Percentiles rank a stretch among this genome's conserved stretches.
phyloP scores from a whole-genome alignment of 2,329 filamentous ascomycete genomes.

The Cladosporium sp. region DNA sequence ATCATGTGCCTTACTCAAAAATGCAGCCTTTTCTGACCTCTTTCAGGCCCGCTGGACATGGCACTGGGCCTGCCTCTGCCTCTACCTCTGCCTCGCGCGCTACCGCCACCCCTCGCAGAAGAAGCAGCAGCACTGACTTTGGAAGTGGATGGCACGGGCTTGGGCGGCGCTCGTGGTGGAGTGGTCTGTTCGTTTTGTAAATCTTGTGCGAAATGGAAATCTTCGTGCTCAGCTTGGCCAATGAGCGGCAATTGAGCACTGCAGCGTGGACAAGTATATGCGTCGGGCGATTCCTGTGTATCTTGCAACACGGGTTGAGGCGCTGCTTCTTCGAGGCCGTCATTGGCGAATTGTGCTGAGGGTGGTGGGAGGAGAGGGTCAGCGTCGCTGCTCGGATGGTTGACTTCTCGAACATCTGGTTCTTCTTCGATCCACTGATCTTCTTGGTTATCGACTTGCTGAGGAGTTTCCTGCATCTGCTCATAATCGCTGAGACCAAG shows the following conservation, averaged over 20 bases:
- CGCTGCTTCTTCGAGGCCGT: background rate
- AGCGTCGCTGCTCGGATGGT: slow-evolving; percentile 8
- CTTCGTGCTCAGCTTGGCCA: slow-evolving; percentile 73
- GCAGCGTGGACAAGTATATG: slow-evolving; percentile 65
- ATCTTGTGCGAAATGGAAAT: slow-evolving; percentile 93
- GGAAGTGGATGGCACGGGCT: slow-evolving; percentile 23
- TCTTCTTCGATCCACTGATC: background rate
- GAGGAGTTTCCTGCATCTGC: background rate
- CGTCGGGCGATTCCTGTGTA: slow-evolving; percentile 25
- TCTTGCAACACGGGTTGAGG: background rate
- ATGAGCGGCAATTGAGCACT: slow-evolving; percentile 56
- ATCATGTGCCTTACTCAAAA: slow-evolving; percentile 36
- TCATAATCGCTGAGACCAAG: background rate
- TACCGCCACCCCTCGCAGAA: slow-evolving; percentile 20
- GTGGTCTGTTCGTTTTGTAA: slow-evolving; percentile 66
- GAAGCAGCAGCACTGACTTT: slow-evolving; percentile 22
- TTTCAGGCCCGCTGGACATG: slow-evolving; percentile 36
- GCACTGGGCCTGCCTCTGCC: slow-evolving; percentile 41
- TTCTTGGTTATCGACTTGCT: background rate
- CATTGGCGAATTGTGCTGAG: slow-evolving; percentile 21
- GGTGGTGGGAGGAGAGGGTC: slow-evolving; percentile 24
- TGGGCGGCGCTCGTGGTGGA: slow-evolving; percentile 24
- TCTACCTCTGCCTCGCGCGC: slow-evolving; percentile 21
- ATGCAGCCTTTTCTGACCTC: slow-evolving; percentile 47
- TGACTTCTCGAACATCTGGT: background rate